These are phyloP conservation scores for Croton setiger DNA, from an alignment of 441 rosid genomes.

Conservation along the genomic window DNA sequence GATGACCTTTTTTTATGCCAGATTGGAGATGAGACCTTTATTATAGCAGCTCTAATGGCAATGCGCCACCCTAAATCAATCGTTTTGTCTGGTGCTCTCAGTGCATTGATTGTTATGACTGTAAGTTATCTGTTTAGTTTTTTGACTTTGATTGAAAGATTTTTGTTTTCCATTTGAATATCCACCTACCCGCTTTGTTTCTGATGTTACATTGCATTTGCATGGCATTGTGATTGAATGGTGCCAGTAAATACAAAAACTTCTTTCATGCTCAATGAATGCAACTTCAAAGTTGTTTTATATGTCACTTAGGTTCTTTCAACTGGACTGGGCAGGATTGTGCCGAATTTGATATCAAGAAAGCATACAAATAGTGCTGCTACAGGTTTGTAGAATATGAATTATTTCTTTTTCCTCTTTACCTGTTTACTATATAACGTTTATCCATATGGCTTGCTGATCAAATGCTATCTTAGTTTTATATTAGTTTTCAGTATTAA, in stretches of 20 bases:
- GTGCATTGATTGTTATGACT: constrained; percentile 93
- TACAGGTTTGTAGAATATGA: constrained; percentile 49
- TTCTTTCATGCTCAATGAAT: constrained; percentile 13
- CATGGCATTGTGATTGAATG: constrained; percentile 6
- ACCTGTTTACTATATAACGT: neutral
- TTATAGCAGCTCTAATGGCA: constrained; percentile 98
- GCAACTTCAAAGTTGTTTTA: constrained; percentile 24
- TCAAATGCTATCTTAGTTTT: neutral
- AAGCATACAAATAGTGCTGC: constrained; percentile 99
- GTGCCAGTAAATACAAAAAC: constrained; percentile 9
- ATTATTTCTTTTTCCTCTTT: neutral
- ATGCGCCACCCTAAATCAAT: constrained; percentile 98
- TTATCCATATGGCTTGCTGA: neutral
- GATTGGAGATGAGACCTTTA: constrained; percentile 99
- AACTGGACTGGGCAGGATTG: constrained; percentile 98
- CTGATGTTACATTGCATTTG: constrained; percentile 10
- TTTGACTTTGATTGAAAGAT: neutral
- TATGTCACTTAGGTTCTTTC: constrained; percentile 71
- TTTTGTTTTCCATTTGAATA: neutral
- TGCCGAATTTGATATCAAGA: constrained; percentile 95
- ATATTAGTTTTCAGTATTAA: neutral
- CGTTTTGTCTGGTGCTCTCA: constrained; percentile 88
- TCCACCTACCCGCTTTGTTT: neutral
- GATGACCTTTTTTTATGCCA: constrained; percentile 17
- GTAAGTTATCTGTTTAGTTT: constrained; percentile 43